Evolutionary conservation across 2,329 filamentous ascomycete species (phyloP).

Genomic region (Corynespora cassiicola): DNA sequence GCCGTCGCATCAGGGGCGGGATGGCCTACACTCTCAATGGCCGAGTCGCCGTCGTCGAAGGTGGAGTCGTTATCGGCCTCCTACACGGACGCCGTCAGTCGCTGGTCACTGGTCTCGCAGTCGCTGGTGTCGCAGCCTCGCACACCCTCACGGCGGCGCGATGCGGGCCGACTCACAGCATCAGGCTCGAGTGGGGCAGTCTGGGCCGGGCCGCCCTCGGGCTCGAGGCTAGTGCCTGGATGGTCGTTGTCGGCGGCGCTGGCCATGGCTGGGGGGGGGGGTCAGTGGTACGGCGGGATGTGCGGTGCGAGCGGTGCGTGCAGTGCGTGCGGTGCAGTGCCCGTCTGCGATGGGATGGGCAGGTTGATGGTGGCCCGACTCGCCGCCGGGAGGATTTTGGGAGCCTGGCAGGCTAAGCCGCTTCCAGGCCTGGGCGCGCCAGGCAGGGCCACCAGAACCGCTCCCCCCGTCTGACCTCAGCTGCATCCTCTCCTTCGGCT

Average conservation of each 20-base stretch:
- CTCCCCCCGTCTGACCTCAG: too few species aligned
- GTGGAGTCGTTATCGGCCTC: conserved; percentile 5
- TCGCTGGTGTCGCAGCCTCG: too few species aligned
- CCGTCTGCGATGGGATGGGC: too few species aligned
- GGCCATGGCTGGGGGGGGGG: conserved; percentile 11
- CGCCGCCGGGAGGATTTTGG: too few species aligned
- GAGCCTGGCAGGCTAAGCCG: too few species aligned
- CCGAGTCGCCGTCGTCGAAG: conserved; percentile 17
- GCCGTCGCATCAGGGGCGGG: neutral
- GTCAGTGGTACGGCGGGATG: too few species aligned
- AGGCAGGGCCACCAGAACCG: too few species aligned
- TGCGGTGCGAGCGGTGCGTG: too few species aligned
- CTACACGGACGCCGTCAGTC: conserved; percentile 7
- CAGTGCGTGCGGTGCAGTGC: too few species aligned
- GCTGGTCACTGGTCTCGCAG: neutral
- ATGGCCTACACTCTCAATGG: conserved; percentile 13
- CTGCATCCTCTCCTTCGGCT: too few species aligned
- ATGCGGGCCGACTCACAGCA: conserved; percentile 11
- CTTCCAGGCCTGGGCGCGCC: too few species aligned
- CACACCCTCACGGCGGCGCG: conserved; percentile 1
- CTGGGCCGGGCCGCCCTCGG: conserved; percentile 3
- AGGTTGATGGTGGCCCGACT: too few species aligned
- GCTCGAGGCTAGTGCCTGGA: conserved; percentile 6
- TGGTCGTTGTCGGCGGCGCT: conserved; percentile 1
- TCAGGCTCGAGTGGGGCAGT: conserved; percentile 15